A percentile compares a stretch with the other conserved stretches of the same genome.
Conservation (phyloP, 1,139 yeast species). For the Hansenula sp. region DNA sequence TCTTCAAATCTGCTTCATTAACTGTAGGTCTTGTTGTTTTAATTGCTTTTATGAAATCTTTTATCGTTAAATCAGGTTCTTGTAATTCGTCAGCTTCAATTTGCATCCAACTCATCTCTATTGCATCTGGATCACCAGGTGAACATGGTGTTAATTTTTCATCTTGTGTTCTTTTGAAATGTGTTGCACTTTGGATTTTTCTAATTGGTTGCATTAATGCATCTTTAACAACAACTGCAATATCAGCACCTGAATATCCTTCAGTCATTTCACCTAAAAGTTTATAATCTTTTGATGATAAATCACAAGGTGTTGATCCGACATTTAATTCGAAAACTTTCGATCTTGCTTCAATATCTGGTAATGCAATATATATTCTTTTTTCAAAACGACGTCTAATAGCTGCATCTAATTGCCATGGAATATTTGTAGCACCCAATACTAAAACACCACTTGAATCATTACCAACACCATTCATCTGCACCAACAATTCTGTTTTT, state of each 20-base stretch:
- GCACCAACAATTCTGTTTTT: constrained; percentile 92
- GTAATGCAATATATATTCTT: constrained; percentile 91
- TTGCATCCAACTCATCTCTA: constrained; percentile 92
- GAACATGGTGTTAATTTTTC: constrained; percentile 83
- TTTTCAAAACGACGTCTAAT: constrained; percentile 94
- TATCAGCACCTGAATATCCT: constrained; percentile 97
- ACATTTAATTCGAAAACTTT: constrained; percentile 93
- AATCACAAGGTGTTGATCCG: constrained; percentile 82
- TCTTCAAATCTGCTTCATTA: constrained; percentile 72
- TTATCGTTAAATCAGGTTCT: constrained; percentile 86
- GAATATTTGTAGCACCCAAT: constrained; percentile 96
- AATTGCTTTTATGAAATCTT: constrained; percentile 91
- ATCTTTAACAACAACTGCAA: constrained; percentile 94
- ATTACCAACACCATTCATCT: constrained; percentile 98
- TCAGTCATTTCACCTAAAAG: constrained; percentile 90
- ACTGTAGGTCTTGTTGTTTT: constrained; percentile 94
- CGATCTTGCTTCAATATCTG: constrained; percentile 86
- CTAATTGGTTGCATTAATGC: constrained; percentile 98
- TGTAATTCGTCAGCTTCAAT: constrained; percentile 82
- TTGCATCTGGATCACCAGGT: constrained; percentile 87
- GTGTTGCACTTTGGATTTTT: constrained; percentile 94
- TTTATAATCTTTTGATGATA: constrained; percentile 69
- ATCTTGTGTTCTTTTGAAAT: constrained; percentile 57
- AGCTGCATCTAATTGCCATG: constrained; percentile 98
- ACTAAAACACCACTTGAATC: constrained; percentile 92